Evolutionary conservation across 768 basidiomycete genomes (phyloP).

Genomic region (Kwoniella bestiolae): DNA sequence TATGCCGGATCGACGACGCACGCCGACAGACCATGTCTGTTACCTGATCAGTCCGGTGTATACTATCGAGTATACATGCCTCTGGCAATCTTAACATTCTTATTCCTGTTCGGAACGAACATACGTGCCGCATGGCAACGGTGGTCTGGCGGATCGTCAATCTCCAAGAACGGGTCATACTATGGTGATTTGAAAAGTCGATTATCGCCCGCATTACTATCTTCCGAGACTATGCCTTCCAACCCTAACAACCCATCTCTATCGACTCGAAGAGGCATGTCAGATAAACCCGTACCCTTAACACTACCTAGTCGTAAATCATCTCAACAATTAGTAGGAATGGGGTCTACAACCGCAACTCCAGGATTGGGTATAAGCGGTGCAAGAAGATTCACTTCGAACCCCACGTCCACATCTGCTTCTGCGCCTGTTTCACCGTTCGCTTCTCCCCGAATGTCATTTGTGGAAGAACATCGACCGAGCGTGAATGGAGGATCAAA

Average conservation of each 20-base stretch:
- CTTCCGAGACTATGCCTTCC: slow-evolving; percentile 17
- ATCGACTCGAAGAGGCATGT: slow-evolving; percentile 10
- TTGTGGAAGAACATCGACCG: slow-evolving; percentile 15
- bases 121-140: slow-evolving; percentile 39
- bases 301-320: slow-evolving; percentile 41
- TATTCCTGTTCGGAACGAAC: slow-evolving; percentile 53
- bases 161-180: background rate
- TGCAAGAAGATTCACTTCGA: slow-evolving; percentile 8
- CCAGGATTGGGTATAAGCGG: slow-evolving; percentile 14
- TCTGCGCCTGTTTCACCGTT: slow-evolving; percentile 47
- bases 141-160: slow-evolving; percentile 22
- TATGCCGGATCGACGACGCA: slow-evolving; percentile 57
- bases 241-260: background rate
- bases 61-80: slow-evolving; percentile 75
- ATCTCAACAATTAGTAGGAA: slow-evolving; percentile 32
- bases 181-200: slow-evolving; percentile 27
- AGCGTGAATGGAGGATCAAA: background rate
- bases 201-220: slow-evolving; percentile 20
- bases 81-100: slow-evolving; percentile 66
- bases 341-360: slow-evolving; percentile 10
- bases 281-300: slow-evolving; percentile 44
- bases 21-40: slow-evolving; percentile 71
- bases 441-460: slow-evolving; percentile 31
- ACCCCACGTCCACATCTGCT: slow-evolving; percentile 19
- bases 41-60: slow-evolving; percentile 82